These are phyloP conservation scores for Claviceps citrina DNA, from an alignment of 2,329 filamentous ascomycete genomes.

Conservation along the genomic window DNA sequence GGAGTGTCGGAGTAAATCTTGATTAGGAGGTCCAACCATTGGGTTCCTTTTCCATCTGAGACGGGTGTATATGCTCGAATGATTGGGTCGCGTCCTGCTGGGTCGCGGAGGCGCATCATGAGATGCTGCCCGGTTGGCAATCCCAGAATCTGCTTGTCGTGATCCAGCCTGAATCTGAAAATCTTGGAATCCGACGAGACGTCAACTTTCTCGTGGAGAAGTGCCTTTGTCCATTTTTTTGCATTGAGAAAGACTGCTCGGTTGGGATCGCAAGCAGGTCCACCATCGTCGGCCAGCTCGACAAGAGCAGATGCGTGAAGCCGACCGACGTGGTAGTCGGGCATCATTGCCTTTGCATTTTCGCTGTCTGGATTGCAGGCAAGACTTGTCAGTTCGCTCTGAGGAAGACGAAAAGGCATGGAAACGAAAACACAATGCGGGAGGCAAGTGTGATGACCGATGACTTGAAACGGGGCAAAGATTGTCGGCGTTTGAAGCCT, in stretches of 20 bases:
- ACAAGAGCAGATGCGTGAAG: conserved; percentile 44
- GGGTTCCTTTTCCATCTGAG: conserved; percentile 44
- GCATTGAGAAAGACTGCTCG: conserved; percentile 54
- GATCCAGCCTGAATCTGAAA: conserved; percentile 67
- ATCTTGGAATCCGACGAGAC: conserved; percentile 67
- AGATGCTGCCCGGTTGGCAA: conserved; percentile 76
- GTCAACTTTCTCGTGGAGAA: conserved; percentile 49
- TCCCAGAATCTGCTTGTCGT: conserved; percentile 53
- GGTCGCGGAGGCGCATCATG: conserved; percentile 66
- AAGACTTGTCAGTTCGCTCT: not conserved
- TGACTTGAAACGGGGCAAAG: not conserved
- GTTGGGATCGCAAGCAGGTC: conserved; percentile 22
- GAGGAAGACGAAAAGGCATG: too few species aligned
- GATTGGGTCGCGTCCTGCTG: conserved; percentile 52
- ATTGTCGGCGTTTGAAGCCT: not conserved
- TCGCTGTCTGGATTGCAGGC: conserved; percentile 53
- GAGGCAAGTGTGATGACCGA: not conserved
- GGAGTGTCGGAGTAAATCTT: conserved; percentile 61
- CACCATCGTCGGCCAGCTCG: conserved; percentile 32
- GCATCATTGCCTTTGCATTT: conserved; percentile 84
- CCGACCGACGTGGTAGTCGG: conserved; percentile 66
- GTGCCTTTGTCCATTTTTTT: conserved; percentile 57
- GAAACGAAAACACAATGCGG: not conserved
- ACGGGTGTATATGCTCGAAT: conserved; percentile 81
- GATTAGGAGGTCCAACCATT: conserved; percentile 58